These are phyloP conservation scores for Cryptococcus sp. DNA, from an alignment of 1,284 basidiomycete genomes.

Conservation along the genomic window DNA sequence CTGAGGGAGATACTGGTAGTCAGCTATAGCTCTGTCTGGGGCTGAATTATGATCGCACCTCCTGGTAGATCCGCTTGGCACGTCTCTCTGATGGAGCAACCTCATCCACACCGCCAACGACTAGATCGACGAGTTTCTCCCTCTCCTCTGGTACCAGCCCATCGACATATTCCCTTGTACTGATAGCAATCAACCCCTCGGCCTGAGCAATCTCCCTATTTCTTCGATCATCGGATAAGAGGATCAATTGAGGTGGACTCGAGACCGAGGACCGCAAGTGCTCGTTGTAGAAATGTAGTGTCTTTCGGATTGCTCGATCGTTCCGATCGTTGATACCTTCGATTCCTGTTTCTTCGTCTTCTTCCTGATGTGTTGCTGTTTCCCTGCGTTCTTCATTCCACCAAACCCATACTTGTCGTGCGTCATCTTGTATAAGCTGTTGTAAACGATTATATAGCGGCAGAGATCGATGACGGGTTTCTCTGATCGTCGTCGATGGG, in stretches of 20 bases:
- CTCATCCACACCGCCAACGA: constrained; percentile 60
- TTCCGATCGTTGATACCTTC: constrained; percentile 78
- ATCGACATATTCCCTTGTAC: constrained; percentile 76
- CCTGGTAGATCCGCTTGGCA: constrained; percentile 66
- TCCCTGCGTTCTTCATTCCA: constrained; percentile 83
- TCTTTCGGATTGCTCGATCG: constrained; percentile 85
- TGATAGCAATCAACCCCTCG: constrained; percentile 60
- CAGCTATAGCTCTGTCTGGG: background rate
- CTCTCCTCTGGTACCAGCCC: constrained; percentile 56
- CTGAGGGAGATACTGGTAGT: constrained; percentile 70
- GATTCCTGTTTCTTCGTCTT: constrained; percentile 15
- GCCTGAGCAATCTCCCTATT: constrained; percentile 72
- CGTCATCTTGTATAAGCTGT: constrained; percentile 71
- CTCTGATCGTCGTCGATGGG: constrained; percentile 91
- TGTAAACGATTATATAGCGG: constrained; percentile 90
- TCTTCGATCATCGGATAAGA: constrained; percentile 84
- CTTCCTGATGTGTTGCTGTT: constrained; percentile 39
- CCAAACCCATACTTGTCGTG: constrained; percentile 72
- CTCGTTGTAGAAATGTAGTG: constrained; percentile 75
- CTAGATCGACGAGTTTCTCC: constrained; percentile 67
- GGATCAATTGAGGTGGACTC: constrained; percentile 60
- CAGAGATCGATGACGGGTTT: constrained; percentile 89
- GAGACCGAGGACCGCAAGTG: constrained; percentile 61
- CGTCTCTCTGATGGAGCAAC: constrained; percentile 46
- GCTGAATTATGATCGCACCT: constrained; percentile 54